Evolutionary conservation across 495 filamentous ascomycete genomes (phyloP), one percentile per base, ranked within the genome.

Genomic region (Bombardia bombarda): DNA sequence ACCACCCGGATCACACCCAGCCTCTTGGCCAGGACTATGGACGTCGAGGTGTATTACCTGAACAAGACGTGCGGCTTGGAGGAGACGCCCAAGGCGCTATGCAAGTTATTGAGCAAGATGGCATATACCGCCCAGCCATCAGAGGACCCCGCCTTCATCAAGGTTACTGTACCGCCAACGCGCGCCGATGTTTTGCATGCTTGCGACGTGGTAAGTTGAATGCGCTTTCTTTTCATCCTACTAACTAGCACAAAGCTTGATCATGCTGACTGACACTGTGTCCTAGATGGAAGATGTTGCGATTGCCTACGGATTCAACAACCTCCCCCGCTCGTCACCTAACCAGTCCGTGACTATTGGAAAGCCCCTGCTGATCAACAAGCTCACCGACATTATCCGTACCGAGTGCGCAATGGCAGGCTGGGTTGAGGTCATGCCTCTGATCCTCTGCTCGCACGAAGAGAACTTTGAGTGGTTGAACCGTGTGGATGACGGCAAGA

Each of bases 401-500:
- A 68, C 84, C 42, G 92, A 99, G 63, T 79, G 83, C 38, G 90
- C 89, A 23, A 90, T 95, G 83, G 83, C 90, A 1, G 92, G 92
- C 46, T 99, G 92, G 90, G 79, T 79, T 16, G 92, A 99, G 66
- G 92, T 94, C 19, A 81, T 99, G 79, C 92, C 92, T 4, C 74
- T 99, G 13, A 95, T 95, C 55, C 77, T 99, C 37, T 99, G 92
- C 77, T 94, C 87, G 13, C 89, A 97, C 60, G 92, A 95, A 57
- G 92, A 99, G 75, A 99, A 97, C 69, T 99, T 96, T 61, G 83
- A 70, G 34, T 96, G 88, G 87, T 72, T 99, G 28, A 95, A 97
- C 66, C 84, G 90, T 45, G 78, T 79, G 47, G 90, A 95, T 48
- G 84, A 95, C 50, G 89, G 92, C 36, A 80, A 68, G 17, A 90